phyloP scores from a whole-genome alignment of 352 stramenopile genomes.

The Pythium insidiosum region DNA sequence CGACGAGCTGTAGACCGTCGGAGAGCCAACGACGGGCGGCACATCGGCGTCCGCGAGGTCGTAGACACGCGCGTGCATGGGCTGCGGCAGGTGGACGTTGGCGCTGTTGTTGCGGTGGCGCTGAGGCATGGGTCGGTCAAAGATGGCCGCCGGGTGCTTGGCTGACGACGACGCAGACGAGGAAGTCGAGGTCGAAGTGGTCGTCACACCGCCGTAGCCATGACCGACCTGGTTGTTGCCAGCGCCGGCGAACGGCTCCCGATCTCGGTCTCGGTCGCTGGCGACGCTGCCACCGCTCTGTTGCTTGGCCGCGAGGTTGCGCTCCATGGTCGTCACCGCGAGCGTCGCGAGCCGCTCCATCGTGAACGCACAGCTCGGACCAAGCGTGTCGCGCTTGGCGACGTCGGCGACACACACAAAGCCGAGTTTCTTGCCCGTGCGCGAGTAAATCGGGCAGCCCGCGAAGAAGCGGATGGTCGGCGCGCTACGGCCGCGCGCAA shows the following conservation, averaged over 20 bases:
- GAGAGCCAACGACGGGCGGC: constrained; percentile 11
- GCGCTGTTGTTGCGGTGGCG: constrained; percentile 13
- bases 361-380: constrained; percentile 61
- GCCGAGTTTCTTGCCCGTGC: constrained; percentile 53
- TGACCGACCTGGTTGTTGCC: constrained; percentile 17
- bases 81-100: constrained; percentile 8
- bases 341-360: constrained; percentile 76
- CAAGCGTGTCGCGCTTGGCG: constrained; percentile 67
- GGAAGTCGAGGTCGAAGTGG: not conserved
- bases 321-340: constrained; percentile 72
- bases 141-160: constrained; percentile 34
- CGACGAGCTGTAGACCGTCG: constrained; percentile 4
- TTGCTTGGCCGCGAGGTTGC: constrained; percentile 24
- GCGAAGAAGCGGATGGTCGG: constrained; percentile 69
- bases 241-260: constrained; percentile 2
- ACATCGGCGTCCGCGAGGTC: constrained; percentile 10
- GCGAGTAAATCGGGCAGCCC: constrained; percentile 70
- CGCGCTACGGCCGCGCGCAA: constrained; percentile 26
- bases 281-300: no score
- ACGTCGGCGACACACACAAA: constrained; percentile 76
- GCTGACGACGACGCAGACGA: no score
- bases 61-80: constrained; percentile 11
- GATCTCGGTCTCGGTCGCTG: constrained; percentile 27
- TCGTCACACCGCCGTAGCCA: not conserved
- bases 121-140: constrained; percentile 22